Percentiles rank a stretch among this genome's conserved stretches.
phyloP scores from a whole-genome alignment of 768 basidiomycete genomes.

The Postia placenta region DNA sequence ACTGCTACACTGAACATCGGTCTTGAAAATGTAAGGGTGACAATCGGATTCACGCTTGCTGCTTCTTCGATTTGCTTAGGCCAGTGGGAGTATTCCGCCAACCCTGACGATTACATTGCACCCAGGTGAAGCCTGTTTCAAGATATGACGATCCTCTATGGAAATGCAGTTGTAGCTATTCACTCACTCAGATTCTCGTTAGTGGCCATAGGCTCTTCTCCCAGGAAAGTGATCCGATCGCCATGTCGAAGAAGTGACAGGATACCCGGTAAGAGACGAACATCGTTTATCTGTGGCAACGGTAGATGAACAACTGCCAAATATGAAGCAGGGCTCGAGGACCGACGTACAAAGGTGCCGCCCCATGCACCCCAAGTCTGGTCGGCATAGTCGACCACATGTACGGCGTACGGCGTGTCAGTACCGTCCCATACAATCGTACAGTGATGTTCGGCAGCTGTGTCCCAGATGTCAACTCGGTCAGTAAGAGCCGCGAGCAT shows the following conservation, averaged over 20 bases:
- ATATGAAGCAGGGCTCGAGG: neutral
- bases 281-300: neutral
- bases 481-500: neutral
- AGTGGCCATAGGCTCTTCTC: neutral
- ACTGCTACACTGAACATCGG: too few species aligned
- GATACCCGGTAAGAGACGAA: neutral
- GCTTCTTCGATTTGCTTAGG: neutral
- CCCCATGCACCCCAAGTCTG: constrained; percentile 9
- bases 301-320: neutral
- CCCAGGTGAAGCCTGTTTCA: neutral
- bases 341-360: neutral
- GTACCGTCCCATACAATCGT: constrained; percentile 5
- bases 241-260: neutral
- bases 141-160: too few species aligned
- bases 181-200: neutral
- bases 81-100: neutral
- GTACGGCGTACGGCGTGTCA: neutral
- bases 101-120: neutral
- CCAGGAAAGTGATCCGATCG: neutral
- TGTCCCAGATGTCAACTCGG: neutral
- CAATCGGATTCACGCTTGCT: too few species aligned
- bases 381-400: constrained; percentile 1
- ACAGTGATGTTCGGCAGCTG: constrained; percentile 3
- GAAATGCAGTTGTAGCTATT: too few species aligned
- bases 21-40: too few species aligned